Percentiles rank a stretch among this genome's conserved stretches.
These are phyloP conservation scores for Clonostachys rhizophaga DNA, from an alignment of 2,329 filamentous ascomycete genomes.

Conservation along the genomic window DNA sequence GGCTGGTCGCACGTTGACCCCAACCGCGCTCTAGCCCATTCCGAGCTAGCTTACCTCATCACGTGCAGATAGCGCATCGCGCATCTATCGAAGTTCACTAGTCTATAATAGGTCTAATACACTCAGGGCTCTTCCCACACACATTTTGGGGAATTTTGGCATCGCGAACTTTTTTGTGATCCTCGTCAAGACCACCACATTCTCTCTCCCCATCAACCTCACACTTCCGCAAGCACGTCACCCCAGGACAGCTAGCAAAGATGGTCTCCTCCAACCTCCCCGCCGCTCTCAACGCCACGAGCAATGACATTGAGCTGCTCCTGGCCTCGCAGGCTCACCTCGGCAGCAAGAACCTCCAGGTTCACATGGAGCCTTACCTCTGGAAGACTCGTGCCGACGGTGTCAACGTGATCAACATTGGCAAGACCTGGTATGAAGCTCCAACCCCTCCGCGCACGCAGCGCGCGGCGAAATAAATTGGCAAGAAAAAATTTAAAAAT, in stretches of 20 bases:
- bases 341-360: constrained; percentile 98
- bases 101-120: constrained; percentile 12
- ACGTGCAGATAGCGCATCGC: constrained; percentile 19
- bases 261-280: constrained; percentile 97
- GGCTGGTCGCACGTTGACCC: neutral
- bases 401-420: constrained; percentile 98
- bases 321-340: constrained; percentile 95
- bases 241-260: constrained; percentile 50
- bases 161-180: constrained; percentile 36
- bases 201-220: constrained; percentile 16
- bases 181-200: neutral
- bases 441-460: neutral
- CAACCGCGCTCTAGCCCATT: too few relatives aligned
- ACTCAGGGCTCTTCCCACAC: constrained; percentile 29
- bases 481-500: too few relatives aligned
- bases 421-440: constrained; percentile 89
- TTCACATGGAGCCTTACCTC: constrained; percentile 99
- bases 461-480: too few relatives aligned
- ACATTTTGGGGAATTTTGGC: constrained; percentile 30
- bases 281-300: constrained; percentile 92
- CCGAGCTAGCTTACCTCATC: constrained; percentile 5
- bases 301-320: constrained; percentile 99
- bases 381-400: constrained; percentile 99
- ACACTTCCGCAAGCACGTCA: constrained; percentile 7
- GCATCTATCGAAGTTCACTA: constrained; percentile 6